Conservation (phyloP, 2,329 filamentous ascomycete genomes). For the Xylariaceae sp. region DNA sequence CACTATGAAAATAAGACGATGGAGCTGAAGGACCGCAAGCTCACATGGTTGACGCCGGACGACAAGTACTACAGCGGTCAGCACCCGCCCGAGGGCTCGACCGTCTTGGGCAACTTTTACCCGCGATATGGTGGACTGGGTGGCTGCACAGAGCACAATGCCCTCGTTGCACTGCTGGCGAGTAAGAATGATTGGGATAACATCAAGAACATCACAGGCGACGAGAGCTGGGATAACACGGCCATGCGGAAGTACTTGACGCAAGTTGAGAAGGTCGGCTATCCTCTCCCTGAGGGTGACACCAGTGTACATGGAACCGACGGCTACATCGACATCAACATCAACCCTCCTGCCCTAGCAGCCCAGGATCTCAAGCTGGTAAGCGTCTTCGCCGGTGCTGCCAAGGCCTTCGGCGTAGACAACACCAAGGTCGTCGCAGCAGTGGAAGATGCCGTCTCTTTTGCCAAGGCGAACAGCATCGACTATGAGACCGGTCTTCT, state of each 20-base stretch:
- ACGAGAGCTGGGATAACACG: slow-evolving; percentile 24
- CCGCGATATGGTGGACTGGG: slow-evolving; percentile 48
- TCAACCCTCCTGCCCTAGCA: slow-evolving; percentile 15
- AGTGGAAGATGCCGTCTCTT: slow-evolving; percentile 11
- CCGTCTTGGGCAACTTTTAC: slow-evolving; percentile 50
- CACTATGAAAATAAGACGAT: slow-evolving; percentile 52
- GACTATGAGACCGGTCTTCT: slow-evolving; percentile 21
- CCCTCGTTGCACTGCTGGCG: slow-evolving; percentile 36
- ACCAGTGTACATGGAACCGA: slow-evolving; percentile 31
- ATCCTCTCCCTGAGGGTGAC: slow-evolving; percentile 34
- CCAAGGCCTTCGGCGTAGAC: slow-evolving; percentile 19
- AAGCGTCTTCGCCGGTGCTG: slow-evolving; percentile 20
- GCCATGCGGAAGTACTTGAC: slow-evolving; percentile 27
- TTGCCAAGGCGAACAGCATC: slow-evolving; percentile 15
- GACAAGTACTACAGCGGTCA: slow-evolving; percentile 49
- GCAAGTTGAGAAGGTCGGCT: slow-evolving; percentile 27
- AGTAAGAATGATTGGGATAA: slow-evolving; percentile 40
- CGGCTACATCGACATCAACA: slow-evolving; percentile 24
- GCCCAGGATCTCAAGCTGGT: slow-evolving; percentile 24
- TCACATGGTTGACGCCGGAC: slow-evolving; percentile 48
- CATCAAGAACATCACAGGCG: slow-evolving; percentile 36
- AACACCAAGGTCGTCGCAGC: slow-evolving; percentile 12
- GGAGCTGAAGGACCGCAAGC: slow-evolving; percentile 54
- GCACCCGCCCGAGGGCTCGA: slow-evolving; percentile 47
- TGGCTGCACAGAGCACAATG: slow-evolving; percentile 30